Percentiles rank a stretch among this genome's conserved stretches.
Conservation (phyloP, 2,329 filamentous ascomycete species). For the Rutstroemia sp. region DNA sequence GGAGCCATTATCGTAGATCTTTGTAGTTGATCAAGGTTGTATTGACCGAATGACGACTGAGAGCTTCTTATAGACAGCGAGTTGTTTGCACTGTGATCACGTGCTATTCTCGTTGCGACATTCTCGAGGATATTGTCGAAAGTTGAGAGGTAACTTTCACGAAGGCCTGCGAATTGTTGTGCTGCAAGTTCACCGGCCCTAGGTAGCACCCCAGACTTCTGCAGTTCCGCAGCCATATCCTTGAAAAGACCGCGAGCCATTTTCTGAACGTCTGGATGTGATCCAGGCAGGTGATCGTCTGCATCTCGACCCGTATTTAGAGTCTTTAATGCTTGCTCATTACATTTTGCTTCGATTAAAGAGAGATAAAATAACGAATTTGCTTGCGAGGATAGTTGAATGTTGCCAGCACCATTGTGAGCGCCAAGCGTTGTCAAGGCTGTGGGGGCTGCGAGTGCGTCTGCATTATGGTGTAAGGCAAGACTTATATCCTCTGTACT, state of each 20-base stretch:
- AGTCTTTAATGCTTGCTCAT: constrained; percentile 20
- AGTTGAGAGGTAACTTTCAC: constrained; percentile 16
- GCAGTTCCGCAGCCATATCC: constrained; percentile 18
- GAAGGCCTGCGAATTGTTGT: constrained; percentile 14
- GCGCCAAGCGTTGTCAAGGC: neutral
- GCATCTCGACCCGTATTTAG: constrained; percentile 20
- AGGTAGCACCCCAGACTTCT: constrained; percentile 23
- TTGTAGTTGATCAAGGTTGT: constrained; percentile 4
- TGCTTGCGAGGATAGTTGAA: constrained; percentile 14
- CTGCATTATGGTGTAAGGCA: neutral
- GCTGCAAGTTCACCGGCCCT: constrained; percentile 14
- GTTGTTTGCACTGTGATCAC: neutral
- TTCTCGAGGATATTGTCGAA: constrained; percentile 24
- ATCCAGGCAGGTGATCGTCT: constrained; percentile 18
- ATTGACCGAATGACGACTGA: neutral
- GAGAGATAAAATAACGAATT: constrained; percentile 24
- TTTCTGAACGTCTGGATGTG: constrained; percentile 21
- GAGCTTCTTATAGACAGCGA: neutral
- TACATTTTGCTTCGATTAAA: constrained; percentile 26
- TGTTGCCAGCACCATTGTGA: constrained; percentile 6
- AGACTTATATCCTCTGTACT: constrained; percentile 1
- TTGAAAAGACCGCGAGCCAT: constrained; percentile 20
- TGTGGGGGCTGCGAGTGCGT: constrained; percentile 2
- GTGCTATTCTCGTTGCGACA: constrained; percentile 14
- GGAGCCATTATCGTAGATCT: neutral